phyloP scores from a whole-genome alignment of 495 filamentous ascomycete genomes.

The Parachaetomium inaequale region DNA sequence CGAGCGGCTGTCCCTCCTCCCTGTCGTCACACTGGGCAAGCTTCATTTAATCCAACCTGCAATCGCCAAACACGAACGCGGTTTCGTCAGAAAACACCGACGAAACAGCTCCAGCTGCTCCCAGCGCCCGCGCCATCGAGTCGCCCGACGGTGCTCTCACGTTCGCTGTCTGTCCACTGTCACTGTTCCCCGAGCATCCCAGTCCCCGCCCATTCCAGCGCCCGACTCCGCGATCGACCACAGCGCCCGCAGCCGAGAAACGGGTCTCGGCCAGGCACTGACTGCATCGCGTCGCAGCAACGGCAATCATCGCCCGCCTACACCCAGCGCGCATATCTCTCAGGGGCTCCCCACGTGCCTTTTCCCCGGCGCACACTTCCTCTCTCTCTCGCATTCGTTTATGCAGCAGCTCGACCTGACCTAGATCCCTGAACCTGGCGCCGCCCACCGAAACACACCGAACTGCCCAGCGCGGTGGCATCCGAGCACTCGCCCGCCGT shows the following conservation, averaged over 20 bases:
- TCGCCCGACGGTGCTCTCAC: no score
- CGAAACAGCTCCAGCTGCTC: not conserved
- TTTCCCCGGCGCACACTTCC: not conserved
- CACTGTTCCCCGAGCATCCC: not conserved
- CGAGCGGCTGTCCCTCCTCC: conserved; percentile 19
- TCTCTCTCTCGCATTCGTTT: not conserved
- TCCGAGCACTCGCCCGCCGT: conserved; percentile 21
- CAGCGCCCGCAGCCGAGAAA: conserved; percentile 9
- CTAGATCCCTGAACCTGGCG: conserved; percentile 17
- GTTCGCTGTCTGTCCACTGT: no score
- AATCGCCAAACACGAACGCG: conserved; percentile 14
- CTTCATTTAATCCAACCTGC: conserved; percentile 23
- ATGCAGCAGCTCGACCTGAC: conserved; percentile 14
- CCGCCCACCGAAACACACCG: conserved; percentile 12
- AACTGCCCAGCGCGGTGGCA: conserved; percentile 22
- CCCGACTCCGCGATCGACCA: conserved; percentile 16
- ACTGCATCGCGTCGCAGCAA: conserved; percentile 24
- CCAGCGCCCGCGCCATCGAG: not conserved
- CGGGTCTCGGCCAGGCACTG: not conserved
- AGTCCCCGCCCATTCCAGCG: not conserved
- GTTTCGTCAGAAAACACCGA: conserved; percentile 4
- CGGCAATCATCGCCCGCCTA: conserved; percentile 16
- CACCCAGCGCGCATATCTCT: not conserved
- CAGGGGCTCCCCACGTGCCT: not conserved
- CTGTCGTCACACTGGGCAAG: conserved; percentile 21